phyloP scores from a whole-genome alignment of 805 yeast species.

The Ogataea methanolica region DNA sequence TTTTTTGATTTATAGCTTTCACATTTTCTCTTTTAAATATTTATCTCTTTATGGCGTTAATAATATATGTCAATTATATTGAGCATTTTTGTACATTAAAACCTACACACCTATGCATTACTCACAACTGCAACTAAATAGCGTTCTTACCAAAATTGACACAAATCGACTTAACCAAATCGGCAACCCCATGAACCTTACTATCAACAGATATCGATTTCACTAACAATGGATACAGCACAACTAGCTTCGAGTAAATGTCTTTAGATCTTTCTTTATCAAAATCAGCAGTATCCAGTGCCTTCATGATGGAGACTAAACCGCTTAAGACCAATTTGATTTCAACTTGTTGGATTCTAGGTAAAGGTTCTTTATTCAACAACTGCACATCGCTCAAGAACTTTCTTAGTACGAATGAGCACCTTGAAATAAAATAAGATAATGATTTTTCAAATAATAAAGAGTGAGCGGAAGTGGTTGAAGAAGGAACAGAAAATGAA shows the following conservation, averaged over 20 bases:
- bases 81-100: too few species aligned
- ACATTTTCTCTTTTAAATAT: too few species aligned
- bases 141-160: slow-evolving; percentile 6
- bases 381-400: slow-evolving; percentile 60
- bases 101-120: too few species aligned
- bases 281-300: background rate
- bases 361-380: slow-evolving; percentile 58
- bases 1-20: too few species aligned
- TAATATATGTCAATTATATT: too few species aligned
- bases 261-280: background rate
- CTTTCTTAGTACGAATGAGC: slow-evolving; percentile 57
- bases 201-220: slow-evolving; percentile 16
- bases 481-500: slow-evolving; percentile 31
- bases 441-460: slow-evolving; percentile 28
- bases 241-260: slow-evolving; percentile 4
- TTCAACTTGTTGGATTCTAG: slow-evolving; percentile 63
- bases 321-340: slow-evolving; percentile 45
- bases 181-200: slow-evolving; percentile 14
- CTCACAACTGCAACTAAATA: background rate
- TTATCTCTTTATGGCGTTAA: too few species aligned
- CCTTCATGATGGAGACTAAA: slow-evolving; percentile 18
- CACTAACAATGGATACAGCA: slow-evolving; percentile 21
- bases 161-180: slow-evolving; percentile 14
- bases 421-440: slow-evolving; percentile 52
- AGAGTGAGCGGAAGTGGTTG: slow-evolving; percentile 22